Evolutionary conservation across 441 rosid species (phyloP).

Genomic region (Eutrema salsugineum): DNA sequence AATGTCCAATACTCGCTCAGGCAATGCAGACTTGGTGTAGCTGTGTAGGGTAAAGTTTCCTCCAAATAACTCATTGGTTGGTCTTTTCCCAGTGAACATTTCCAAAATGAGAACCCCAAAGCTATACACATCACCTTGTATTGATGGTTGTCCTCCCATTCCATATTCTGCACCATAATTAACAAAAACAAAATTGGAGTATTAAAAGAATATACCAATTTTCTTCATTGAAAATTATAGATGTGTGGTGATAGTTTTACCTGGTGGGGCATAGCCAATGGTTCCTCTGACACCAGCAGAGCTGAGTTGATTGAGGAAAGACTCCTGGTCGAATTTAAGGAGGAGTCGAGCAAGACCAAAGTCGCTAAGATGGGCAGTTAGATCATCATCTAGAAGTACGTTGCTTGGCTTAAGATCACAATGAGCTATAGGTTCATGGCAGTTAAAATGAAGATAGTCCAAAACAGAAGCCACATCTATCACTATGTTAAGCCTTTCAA

Average conservation of each 20-base stretch:
- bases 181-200: background rate
- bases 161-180: conserved; percentile 27
- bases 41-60: conserved; percentile 8
- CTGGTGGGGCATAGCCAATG: conserved; percentile 28
- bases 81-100: conserved; percentile 30
- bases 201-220: background rate
- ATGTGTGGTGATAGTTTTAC: conserved; percentile 1
- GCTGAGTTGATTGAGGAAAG: background rate
- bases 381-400: background rate
- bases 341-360: conserved; percentile 10
- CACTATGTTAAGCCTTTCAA: background rate
- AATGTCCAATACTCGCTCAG: background rate
- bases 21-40: conserved; percentile 12
- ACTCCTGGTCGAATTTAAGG: background rate
- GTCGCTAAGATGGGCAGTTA: conserved; percentile 2
- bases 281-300: conserved; percentile 28
- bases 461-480: conserved; percentile 15
- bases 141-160: conserved; percentile 21
- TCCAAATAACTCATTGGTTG: conserved; percentile 24
- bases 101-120: conserved; percentile 32
- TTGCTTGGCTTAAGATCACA: conserved; percentile 20
- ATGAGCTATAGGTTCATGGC: conserved; percentile 7
- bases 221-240: background rate
- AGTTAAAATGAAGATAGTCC: conserved; percentile 15
- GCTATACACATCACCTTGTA: conserved; percentile 31